These are phyloP conservation scores for Phycomyces blakesleeanus DNA, from an alignment of 192 early-diverging fungal species.

Conservation along the genomic window DNA sequence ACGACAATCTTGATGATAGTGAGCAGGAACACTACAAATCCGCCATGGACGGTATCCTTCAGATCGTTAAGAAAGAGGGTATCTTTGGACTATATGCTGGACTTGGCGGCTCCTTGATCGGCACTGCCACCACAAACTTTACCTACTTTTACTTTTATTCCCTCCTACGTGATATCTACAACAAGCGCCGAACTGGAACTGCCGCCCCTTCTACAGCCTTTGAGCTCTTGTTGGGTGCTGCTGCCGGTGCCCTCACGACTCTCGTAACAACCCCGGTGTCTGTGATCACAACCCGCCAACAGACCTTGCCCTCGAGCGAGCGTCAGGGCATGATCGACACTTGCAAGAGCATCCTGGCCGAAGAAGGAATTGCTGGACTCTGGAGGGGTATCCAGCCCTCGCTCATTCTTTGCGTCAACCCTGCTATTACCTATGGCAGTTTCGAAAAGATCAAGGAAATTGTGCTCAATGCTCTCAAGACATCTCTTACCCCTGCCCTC, in stretches of 20 bases:
- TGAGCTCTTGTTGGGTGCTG: slow-evolving; percentile 86
- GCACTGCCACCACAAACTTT: slow-evolving; percentile 74
- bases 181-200: slow-evolving; percentile 39
- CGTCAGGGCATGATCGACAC: slow-evolving; percentile 62
- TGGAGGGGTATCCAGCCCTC: slow-evolving; percentile 94
- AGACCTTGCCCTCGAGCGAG: slow-evolving; percentile 69
- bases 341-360: slow-evolving; percentile 61
- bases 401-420: slow-evolving; percentile 88
- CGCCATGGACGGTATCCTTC: slow-evolving; percentile 73
- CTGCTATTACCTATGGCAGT: slow-evolving; percentile 95
- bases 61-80: slow-evolving; percentile 84
- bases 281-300: slow-evolving; percentile 93
- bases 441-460: slow-evolving; percentile 79
- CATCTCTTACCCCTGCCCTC: slow-evolving; percentile 66
- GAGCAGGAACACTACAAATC: slow-evolving; percentile 53
- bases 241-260: slow-evolving; percentile 86
- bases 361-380: slow-evolving; percentile 79
- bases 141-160: slow-evolving; percentile 86
- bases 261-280: slow-evolving; percentile 89
- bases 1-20: slow-evolving; percentile 24
- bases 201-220: slow-evolving; percentile 66
- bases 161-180: slow-evolving; percentile 62
- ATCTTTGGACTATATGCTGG: slow-evolving; percentile 85
- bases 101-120: slow-evolving; percentile 76
- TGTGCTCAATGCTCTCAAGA: slow-evolving; percentile 47